These are phyloP conservation scores for Solanum sparsipilum DNA, from an alignment of 257 asterid genomes.

Conservation along the genomic window DNA sequence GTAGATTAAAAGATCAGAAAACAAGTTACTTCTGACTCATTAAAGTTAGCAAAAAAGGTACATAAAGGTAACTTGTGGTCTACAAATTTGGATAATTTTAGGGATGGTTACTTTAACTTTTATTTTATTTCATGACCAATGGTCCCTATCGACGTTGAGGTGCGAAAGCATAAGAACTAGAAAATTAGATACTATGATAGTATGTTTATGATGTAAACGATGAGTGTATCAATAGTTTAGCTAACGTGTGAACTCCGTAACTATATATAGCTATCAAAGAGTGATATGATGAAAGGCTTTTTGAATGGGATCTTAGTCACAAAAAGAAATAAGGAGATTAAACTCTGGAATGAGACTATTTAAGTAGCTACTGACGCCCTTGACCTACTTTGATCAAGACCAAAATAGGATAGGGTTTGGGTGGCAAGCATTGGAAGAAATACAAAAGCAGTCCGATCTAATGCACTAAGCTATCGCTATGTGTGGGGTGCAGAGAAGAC, in stretches of 20 bases:
- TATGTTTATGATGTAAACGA: background rate
- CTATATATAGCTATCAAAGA: background rate
- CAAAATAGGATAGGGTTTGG: background rate
- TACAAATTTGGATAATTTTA: background rate
- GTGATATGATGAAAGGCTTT: background rate
- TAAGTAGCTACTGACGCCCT: background rate
- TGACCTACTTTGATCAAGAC: background rate
- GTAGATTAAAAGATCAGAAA: background rate
- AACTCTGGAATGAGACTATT: background rate
- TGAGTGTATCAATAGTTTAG: background rate
- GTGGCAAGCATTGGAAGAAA: background rate
- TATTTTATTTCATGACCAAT: background rate
- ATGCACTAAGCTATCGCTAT: background rate
- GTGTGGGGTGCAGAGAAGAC: rapidly evolving
- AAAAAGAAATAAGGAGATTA: background rate
- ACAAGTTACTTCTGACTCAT: background rate
- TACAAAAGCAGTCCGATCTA: background rate
- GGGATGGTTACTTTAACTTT: background rate
- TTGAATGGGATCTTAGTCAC: background rate
- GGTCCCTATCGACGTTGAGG: background rate
- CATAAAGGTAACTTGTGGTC: background rate
- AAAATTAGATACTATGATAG: background rate
- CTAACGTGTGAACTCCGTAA: background rate
- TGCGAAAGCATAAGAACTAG: background rate
- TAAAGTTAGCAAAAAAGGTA: background rate